phyloP scores from a whole-genome alignment of 306 rosid genomes.

The Cucurbita argyrosperma region DNA sequence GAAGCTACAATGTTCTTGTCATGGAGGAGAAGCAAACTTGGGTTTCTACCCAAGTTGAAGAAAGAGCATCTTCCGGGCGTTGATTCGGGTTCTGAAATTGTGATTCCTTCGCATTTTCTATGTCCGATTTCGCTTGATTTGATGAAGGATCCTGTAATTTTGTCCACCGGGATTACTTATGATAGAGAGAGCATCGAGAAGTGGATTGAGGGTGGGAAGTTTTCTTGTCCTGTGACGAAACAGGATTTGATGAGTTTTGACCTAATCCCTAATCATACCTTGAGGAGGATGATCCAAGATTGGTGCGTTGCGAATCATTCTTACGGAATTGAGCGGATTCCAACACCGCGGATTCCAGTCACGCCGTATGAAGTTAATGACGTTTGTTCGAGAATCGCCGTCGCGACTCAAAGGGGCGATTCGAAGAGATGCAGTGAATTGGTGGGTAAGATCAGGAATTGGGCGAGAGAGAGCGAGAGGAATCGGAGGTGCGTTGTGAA shows the following conservation, averaged over 20 bases:
- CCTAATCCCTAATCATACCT: slow-evolving; percentile 58
- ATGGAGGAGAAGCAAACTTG: slow-evolving; percentile 41
- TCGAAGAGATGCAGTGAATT: slow-evolving; percentile 21
- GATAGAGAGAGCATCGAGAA: slow-evolving; percentile 74
- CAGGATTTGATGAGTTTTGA: slow-evolving; percentile 28
- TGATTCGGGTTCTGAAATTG: slow-evolving; percentile 31
- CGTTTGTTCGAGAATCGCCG: slow-evolving; percentile 19
- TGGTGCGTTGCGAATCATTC: slow-evolving; percentile 71
- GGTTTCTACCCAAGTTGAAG: slow-evolving; percentile 21
- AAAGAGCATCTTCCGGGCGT: slow-evolving; percentile 8
- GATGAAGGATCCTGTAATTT: slow-evolving; percentile 77
- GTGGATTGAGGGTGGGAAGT: slow-evolving; percentile 62
- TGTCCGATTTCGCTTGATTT: slow-evolving; percentile 70
- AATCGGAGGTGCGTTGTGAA: slow-evolving; percentile 38
- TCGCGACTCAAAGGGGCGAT: slow-evolving; percentile 21
- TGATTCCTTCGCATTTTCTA: slow-evolving; percentile 45
- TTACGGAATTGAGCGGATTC: slow-evolving; percentile 61
- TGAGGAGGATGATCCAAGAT: slow-evolving; percentile 62
- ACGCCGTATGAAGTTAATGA: slow-evolving; percentile 30
- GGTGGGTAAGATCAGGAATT: slow-evolving; percentile 41
- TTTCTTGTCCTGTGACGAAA: slow-evolving; percentile 62
- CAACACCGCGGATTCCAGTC: slow-evolving; percentile 66
- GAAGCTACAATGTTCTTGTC: slow-evolving; percentile 40
- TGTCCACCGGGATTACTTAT: slow-evolving; percentile 63
- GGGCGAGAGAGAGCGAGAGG: slow-evolving; percentile 80